Base-by-base conservation (phyloP, 2,329 filamentous ascomycete species). In the Acephala macrosclerotiorum region DNA sequence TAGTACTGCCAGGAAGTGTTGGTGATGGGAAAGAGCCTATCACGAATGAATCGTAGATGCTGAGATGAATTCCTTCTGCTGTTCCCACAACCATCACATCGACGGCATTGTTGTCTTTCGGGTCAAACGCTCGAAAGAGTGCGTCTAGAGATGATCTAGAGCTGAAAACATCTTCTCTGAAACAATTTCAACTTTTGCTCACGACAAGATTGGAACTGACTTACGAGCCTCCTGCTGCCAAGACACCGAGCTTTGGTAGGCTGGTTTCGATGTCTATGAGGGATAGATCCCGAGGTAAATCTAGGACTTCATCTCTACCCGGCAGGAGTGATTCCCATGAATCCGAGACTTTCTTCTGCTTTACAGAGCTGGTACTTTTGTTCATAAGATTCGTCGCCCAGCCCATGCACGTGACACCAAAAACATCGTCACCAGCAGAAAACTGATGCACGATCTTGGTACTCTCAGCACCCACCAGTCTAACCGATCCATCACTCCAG, bases 11-110 rank as follows among this genome's bases (percentile, higher is more conserved):
- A 73, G 75, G 77, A 64, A 68, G 73, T 3, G 79, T 80, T 1
- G 77, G 75, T 33, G 81, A 83, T 65, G 80, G 77, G 67, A 94
- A 89, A 14, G 79, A 84, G 3, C 93, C 92, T 65, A 96, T 90
- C 66, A 91, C 85, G 72, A 97, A 93, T 6, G 91, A 94, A 76
- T 97, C 91, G 76, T 95, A 95, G 57, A 97, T 93, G 71, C 89
- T 92, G 20, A 96, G 82, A 75, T 95, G 90, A 14, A 96, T 82
- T 20, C 91, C 91, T 68, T 92, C 86, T 63, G 86, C 85, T 3
- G 89, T 91, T 4, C 91, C 92, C 2, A 92, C 85, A 5, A 95
- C 81, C 80, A 96, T 89, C 70, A 95, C 87, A 76, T 95, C 91
- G 51, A 96, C 89, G n/a, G 88, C 85, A 69, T 93, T 89, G 68